Conservation (phyloP, 2,329 filamentous ascomycete species). For the Cytospora chrysosperma region DNA sequence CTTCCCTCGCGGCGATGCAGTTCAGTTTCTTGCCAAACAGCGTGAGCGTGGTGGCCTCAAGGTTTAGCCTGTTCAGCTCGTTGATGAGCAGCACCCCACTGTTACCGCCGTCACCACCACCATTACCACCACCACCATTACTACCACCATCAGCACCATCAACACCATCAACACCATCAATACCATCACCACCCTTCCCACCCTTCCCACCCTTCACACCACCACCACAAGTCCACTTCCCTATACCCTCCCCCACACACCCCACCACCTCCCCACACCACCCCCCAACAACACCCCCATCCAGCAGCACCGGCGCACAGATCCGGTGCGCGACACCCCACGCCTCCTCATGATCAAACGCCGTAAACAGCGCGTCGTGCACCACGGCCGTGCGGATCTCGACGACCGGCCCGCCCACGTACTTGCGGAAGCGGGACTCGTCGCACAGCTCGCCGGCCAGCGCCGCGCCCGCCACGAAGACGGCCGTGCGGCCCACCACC, state of each 20-base stretch:
- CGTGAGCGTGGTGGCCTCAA: slow-evolving; percentile 50
- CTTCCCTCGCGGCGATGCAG: slow-evolving; percentile 43
- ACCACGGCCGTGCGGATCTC: slow-evolving; percentile 52
- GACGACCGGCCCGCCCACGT: slow-evolving; percentile 51
- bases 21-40: slow-evolving; percentile 53
- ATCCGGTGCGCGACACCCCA: slow-evolving; percentile 55
- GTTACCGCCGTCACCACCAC: background rate
- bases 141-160: too few relatives aligned
- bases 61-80: slow-evolving; percentile 53
- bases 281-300: slow-evolving; percentile 32
- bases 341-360: slow-evolving; percentile 46
- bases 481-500: slow-evolving; percentile 39
- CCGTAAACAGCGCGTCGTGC: slow-evolving; percentile 53
- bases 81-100: slow-evolving; percentile 44
- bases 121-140: background rate
- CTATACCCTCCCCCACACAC: slow-evolving; percentile 48
- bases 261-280: slow-evolving; percentile 49
- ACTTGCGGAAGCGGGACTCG: slow-evolving; percentile 54
- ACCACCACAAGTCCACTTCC: slow-evolving; percentile 43
- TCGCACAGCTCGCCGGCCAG: slow-evolving; percentile 48
- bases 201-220: too few relatives aligned
- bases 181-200: too few relatives aligned
- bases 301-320: slow-evolving; percentile 45
- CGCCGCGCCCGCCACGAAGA: slow-evolving; percentile 43
- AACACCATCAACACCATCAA: too few relatives aligned